Base-by-base conservation (phyloP, 176 grass and related monocot species). In the Oryza glaberrima region DNA sequence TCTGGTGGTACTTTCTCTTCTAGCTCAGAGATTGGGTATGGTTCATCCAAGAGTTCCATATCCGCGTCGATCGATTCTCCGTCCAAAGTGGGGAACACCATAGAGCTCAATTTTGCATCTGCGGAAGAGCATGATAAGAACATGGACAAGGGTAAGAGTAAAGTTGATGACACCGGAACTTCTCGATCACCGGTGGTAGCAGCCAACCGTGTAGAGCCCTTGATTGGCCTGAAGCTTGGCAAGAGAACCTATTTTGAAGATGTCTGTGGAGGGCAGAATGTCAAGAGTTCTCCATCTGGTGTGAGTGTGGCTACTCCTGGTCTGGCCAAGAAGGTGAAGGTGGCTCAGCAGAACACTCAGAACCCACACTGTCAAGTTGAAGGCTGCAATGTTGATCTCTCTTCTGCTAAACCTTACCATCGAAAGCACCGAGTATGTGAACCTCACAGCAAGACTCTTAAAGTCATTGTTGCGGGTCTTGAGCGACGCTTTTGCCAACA, bases 401-500 rank as follows among this genome's bases (percentile, higher is more conserved):
- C 83, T 67, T 80, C 88, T 70, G 96, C 90, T n/a, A 99, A 99
- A 89, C 86, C 96, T 5, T 99, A 99, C 69, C 91, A 99, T 75
- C 86, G 92, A 11, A 99, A 96, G 84, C 97, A 99, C 61, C 84
- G 75, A 73, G 97, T 99, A 23, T 99, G 97, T 47, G 90, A 90
- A 77, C 51, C 44, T 83, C 97, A 99, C 64, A 86, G 94, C 30
- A 99, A 96, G 74, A 65, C 83, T 73, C 84, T 92, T 2, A 91
- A 87, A 72, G 97, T 99, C 63, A 25, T 91, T 11, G 84, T 99
- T 46, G 88, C 84, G n/a, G 94, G 92, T 61, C 88, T 94, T 71
- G 94, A 99, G 88, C 85, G 94, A 49, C 88, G 97, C 61, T 99
- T 99, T 81, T 99, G 97, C 80, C 97, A 99, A 85, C 97, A 99